phyloP scores from a whole-genome alignment of 495 filamentous ascomycete species.

The Penicillium lividum region DNA sequence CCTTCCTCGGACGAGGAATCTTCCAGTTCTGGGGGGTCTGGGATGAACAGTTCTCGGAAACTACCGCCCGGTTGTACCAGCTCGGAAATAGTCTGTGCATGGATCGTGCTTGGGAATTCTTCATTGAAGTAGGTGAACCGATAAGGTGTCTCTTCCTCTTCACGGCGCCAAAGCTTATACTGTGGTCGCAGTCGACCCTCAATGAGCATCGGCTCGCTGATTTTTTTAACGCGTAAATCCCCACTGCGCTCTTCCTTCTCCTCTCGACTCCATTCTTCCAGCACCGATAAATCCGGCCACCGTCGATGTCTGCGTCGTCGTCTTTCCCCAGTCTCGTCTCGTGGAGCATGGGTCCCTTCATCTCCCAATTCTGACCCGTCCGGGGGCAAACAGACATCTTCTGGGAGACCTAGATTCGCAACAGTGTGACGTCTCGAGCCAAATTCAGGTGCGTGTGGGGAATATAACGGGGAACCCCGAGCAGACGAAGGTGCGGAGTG shows the following conservation, averaged over 20 bases:
- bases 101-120: conserved; percentile 89
- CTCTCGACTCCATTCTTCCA: conserved; percentile 88
- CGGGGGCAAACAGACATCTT: conserved; percentile 94
- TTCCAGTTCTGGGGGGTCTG: conserved; percentile 64
- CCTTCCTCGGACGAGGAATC: conserved; percentile 67
- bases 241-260: conserved; percentile 91
- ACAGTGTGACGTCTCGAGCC: conserved; percentile 52
- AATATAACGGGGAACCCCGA: conserved; percentile 12
- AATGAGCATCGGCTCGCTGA: conserved; percentile 89
- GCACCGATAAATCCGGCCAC: conserved; percentile 71
- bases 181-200: conserved; percentile 84
- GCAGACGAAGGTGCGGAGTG: conserved; percentile 33
- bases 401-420: conserved; percentile 50
- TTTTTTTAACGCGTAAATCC: conserved; percentile 84
- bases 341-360: conserved; percentile 50
- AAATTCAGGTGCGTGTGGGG: conserved; percentile 36
- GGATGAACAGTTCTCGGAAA: conserved; percentile 85
- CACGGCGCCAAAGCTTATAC: conserved; percentile 76
- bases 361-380: conserved; percentile 78
- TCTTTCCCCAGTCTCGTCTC: conserved; percentile 48
- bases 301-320: conserved; percentile 55
- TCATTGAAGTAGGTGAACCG: conserved; percentile 99
- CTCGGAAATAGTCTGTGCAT: conserved; percentile 92
- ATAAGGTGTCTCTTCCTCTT: conserved; percentile 89
- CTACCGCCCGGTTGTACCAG: conserved; percentile 78